phyloP scores from a whole-genome alignment of 208 protist species.

The Sergeia podlipaevii region DNA sequence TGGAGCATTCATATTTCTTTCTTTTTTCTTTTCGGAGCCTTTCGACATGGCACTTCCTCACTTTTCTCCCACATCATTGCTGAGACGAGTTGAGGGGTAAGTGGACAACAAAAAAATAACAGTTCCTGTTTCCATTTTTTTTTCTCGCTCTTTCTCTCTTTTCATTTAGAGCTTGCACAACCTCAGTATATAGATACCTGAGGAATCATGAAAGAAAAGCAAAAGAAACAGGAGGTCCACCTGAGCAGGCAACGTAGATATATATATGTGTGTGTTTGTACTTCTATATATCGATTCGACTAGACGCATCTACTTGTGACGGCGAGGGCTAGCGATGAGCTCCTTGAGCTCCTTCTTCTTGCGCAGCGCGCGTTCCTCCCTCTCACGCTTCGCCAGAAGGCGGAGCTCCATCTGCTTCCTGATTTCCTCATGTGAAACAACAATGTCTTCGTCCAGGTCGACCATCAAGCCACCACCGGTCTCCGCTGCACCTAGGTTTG shows the following conservation, averaged over 20 bases:
- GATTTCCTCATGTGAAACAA: constrained; percentile 84
- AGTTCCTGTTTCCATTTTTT: constrained; percentile 3
- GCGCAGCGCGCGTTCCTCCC: constrained; percentile 69
- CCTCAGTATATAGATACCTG: background rate
- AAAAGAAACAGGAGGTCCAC: constrained; percentile 12
- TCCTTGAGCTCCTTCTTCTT: constrained; percentile 45
- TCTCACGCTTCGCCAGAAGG: constrained; percentile 64
- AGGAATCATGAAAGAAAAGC: background rate
- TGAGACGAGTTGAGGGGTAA: background rate
- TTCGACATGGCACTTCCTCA: too few relatives aligned
- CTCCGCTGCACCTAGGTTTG: constrained; percentile 42
- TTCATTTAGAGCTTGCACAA: background rate
- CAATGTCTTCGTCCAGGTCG: constrained; percentile 58
- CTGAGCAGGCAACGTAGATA: too few relatives aligned
- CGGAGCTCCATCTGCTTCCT: constrained; percentile 81
- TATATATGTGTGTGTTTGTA: background rate
- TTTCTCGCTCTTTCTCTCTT: constrained; percentile 10
- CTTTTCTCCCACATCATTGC: too few relatives aligned
- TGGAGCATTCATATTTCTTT: background rate
- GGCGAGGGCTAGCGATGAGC: constrained; percentile 4
- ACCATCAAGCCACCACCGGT: constrained; percentile 17
- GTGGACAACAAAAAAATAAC: constrained; percentile 6
- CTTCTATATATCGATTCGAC: constrained; percentile 1
- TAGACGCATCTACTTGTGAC: constrained; percentile 10
- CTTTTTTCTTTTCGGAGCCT: background rate